Evolutionary conservation across 345 rosid genomes (phyloP).

Genomic region (Corchorus capsularis): DNA sequence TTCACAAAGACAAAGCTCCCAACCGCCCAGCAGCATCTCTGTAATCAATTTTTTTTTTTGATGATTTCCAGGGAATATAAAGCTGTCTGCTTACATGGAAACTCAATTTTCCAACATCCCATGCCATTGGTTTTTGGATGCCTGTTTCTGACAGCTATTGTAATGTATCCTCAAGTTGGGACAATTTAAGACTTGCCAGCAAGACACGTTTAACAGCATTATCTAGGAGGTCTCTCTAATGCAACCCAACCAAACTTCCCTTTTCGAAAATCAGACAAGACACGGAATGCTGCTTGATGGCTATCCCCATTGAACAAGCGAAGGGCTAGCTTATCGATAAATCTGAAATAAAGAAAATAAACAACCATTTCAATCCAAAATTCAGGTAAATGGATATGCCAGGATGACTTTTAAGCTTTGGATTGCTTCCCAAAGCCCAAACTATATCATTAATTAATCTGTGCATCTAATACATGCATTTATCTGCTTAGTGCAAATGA

Average conservation of each 20-base stretch:
- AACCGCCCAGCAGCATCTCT: background rate
- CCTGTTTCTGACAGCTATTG: constrained; percentile 7
- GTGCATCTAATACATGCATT: too few relatives aligned
- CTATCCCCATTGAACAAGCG: constrained; percentile 80
- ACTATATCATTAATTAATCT: too few relatives aligned
- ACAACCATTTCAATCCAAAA: constrained; percentile 14
- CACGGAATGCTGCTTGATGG: constrained; percentile 79
- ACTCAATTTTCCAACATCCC: background rate
- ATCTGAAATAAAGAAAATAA: constrained; percentile 48
- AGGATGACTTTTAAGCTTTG: background rate
- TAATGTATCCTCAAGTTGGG: background rate
- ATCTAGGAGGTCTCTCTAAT: constrained; percentile 77
- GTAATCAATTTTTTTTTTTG: background rate
- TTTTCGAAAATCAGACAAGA: constrained; percentile 85
- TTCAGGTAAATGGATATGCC: background rate
- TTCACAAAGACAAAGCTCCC: background rate
- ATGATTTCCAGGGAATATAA: background rate
- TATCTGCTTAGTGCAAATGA: too few relatives aligned
- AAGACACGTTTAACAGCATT: constrained; percentile 7
- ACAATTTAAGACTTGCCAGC: background rate
- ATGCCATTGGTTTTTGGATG: background rate
- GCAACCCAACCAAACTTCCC: constrained; percentile 84
- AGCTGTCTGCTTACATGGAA: background rate
- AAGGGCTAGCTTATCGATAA: constrained; percentile 69
- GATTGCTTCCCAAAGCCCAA: too few relatives aligned